These are phyloP conservation scores for Moniliophthora roreri DNA, from an alignment of 1,284 basidiomycete species.

Conservation along the genomic window DNA sequence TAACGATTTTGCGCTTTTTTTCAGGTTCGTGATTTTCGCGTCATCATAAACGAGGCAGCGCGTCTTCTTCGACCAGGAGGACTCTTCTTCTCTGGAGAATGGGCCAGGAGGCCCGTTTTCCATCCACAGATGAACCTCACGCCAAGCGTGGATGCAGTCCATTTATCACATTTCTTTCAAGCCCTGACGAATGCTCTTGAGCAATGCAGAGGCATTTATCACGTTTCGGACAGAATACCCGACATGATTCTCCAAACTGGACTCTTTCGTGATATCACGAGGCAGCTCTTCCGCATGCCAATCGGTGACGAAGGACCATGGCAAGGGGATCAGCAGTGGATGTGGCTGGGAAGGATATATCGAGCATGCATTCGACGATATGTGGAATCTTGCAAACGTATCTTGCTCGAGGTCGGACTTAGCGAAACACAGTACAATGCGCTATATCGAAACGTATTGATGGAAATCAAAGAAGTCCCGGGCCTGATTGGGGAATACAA, in stretches of 20 bases:
- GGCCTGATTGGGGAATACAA: neutral
- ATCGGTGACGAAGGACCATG: neutral
- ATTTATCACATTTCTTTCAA: neutral
- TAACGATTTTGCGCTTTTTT: neutral
- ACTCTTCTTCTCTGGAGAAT: conserved; percentile 65
- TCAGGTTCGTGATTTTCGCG: conserved; percentile 50
- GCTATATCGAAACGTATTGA: neutral
- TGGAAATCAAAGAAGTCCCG: neutral
- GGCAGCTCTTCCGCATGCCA: neutral
- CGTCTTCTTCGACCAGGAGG: conserved; percentile 65
- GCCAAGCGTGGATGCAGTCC: too few species aligned
- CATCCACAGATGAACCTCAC: conserved; percentile 22
- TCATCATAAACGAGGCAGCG: conserved; percentile 52
- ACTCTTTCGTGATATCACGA: neutral
- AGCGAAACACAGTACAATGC: neutral
- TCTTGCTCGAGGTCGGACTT: neutral
- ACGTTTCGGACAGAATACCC: neutral
- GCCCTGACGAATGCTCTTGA: neutral
- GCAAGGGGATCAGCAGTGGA: neutral
- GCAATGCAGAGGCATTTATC: neutral
- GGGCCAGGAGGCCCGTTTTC: conserved; percentile 44
- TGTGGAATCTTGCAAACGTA: neutral
- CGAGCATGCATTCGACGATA: neutral
- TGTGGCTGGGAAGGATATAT: neutral
- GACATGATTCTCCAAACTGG: neutral